phyloP scores from a whole-genome alignment of 306 rosid species.

The Cicer bijugum region DNA sequence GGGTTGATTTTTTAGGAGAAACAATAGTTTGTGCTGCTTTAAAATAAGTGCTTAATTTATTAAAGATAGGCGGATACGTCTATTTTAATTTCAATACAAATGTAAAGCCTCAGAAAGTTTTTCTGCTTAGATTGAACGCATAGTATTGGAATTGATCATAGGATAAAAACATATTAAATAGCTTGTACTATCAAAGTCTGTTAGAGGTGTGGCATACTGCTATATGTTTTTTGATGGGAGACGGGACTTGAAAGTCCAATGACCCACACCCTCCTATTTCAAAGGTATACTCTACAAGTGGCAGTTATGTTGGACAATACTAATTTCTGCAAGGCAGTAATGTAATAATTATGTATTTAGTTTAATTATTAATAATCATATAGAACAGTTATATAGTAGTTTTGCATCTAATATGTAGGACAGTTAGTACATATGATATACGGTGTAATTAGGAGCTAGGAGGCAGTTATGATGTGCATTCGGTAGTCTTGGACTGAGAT shows the following conservation, averaged over 20 bases:
- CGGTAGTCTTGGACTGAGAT: constrained; percentile 9
- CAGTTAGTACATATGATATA: background rate
- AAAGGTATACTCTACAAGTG: constrained; percentile 17
- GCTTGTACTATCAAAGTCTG: constrained; percentile 11
- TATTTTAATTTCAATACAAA: background rate
- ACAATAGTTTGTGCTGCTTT: constrained; percentile 33
- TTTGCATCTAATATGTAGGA: constrained; percentile 18
- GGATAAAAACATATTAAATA: constrained; percentile 28
- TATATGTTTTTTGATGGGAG: constrained; percentile 7
- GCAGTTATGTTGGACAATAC: background rate
- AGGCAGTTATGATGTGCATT: constrained; percentile 7
- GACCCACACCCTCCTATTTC: background rate
- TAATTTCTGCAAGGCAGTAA: constrained; percentile 5
- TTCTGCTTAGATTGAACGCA: constrained; percentile 22
- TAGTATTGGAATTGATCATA: constrained; percentile 7
- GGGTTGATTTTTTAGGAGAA: constrained; percentile 26
- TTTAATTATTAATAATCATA: background rate
- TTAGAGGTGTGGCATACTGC: constrained; percentile 11
- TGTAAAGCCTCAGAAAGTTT: constrained; percentile 23
- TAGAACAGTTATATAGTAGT: constrained; percentile 15
- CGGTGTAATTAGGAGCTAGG: background rate
- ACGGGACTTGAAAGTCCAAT: background rate
- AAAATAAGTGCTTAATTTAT: constrained; percentile 24
- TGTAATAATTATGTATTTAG: background rate
- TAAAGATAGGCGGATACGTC: background rate